phyloP scores from a whole-genome alignment of 495 filamentous ascomycete species.

The Lasiosphaeris hirsuta region DNA sequence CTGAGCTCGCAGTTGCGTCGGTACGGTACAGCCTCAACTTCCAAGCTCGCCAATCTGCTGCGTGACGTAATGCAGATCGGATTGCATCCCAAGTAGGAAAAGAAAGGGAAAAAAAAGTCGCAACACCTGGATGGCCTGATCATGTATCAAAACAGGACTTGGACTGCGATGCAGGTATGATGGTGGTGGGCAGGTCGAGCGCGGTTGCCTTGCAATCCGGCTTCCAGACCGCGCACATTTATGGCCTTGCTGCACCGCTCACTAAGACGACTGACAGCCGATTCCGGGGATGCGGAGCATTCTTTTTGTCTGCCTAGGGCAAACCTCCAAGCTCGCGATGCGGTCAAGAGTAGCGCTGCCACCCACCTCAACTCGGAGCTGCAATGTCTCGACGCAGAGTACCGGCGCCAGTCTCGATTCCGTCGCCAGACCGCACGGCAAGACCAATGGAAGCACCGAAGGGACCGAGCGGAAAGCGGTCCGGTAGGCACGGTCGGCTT shows the following conservation, averaged over 20 bases:
- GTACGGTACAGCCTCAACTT: slow-evolving; percentile 1
- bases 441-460: slow-evolving; percentile 2
- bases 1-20: not conserved
- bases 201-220: slow-evolving; percentile 3
- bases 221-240: not conserved
- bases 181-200: not conserved
- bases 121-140: not conserved
- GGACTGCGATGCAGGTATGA: not conserved
- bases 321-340: not conserved
- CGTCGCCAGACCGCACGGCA: not conserved
- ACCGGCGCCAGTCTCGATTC: not conserved
- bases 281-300: too few relatives aligned
- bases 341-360: not conserved
- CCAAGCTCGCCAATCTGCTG: slow-evolving; percentile 2
- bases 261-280: too few relatives aligned
- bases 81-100: not conserved
- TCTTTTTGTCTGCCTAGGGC: not conserved
- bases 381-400: not conserved
- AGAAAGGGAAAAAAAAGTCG: not conserved
- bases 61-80: slow-evolving; percentile 4
- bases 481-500: not conserved
- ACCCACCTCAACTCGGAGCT: not conserved
- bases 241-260: not conserved
- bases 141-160: not conserved
- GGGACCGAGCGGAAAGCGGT: slow-evolving; percentile 2